A percentile compares a stretch with the other conserved stretches of the same genome.
Evolutionary conservation across 306 rosid genomes (phyloP).

Genomic region (Erythrophleum fordii): DNA sequence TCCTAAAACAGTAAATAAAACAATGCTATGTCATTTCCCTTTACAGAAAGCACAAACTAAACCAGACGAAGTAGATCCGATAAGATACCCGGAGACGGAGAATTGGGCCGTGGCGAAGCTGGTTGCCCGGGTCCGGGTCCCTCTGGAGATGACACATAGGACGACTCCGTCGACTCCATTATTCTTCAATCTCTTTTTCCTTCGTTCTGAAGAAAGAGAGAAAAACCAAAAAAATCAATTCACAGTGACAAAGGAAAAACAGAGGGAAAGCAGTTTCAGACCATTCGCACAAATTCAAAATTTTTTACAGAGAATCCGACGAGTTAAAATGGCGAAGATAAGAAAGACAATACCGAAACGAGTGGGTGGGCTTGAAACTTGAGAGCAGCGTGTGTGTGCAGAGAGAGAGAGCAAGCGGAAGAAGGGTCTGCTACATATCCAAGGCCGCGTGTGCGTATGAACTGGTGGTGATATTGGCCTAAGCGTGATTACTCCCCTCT

Average conservation of each 20-base stretch:
- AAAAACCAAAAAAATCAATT: conserved; percentile 12
- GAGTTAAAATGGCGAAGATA: neutral
- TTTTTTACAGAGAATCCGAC: neutral
- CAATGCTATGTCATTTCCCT: neutral
- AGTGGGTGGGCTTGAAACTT: neutral
- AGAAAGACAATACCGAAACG: neutral
- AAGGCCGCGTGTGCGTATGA: neutral
- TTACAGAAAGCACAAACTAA: neutral
- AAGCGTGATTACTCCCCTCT: neutral
- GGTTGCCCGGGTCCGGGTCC: conserved; percentile 77
- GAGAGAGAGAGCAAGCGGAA: conserved; percentile 13
- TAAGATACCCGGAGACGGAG: conserved; percentile 79
- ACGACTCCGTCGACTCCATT: conserved; percentile 97
- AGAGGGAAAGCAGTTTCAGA: conserved; percentile 1
- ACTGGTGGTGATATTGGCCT: neutral
- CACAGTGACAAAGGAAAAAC: conserved; percentile 12
- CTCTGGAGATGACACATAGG: conserved; percentile 94
- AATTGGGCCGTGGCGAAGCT: conserved; percentile 78
- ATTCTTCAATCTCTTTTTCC: conserved; percentile 39
- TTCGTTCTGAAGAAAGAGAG: conserved; percentile 14
- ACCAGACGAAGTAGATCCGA: conserved; percentile 61
- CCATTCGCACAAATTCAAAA: conserved; percentile 18
- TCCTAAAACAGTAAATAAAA: neutral
- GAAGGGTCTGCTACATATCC: conserved; percentile 11
- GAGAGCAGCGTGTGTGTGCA: neutral